phyloP scores from a whole-genome alignment of 768 basidiomycete species.

The Amanita pallidorosea region DNA sequence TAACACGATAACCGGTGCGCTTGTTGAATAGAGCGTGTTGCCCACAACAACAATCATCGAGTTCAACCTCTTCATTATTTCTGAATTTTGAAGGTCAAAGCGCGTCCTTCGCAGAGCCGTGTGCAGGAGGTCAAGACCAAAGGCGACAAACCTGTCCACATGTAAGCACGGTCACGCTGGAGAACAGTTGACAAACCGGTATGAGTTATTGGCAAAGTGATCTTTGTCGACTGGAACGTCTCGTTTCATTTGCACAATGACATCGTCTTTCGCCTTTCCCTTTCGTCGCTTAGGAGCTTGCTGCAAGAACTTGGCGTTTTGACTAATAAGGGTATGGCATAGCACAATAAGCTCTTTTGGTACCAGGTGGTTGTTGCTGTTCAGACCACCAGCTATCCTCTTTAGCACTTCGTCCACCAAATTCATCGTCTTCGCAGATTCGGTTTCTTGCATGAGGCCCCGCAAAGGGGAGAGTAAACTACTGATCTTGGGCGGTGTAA shows the following conservation, averaged over 20 bases:
- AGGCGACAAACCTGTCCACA: conserved; percentile 62
- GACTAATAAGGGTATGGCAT: conserved; percentile 84
- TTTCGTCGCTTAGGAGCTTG: conserved; percentile 33
- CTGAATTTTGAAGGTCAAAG: conserved; percentile 71
- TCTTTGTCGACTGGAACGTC: conserved; percentile 41
- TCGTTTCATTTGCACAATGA: conserved; percentile 73
- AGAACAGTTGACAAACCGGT: conserved; percentile 41
- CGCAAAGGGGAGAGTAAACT: conserved; percentile 69
- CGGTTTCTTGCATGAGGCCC: conserved; percentile 79
- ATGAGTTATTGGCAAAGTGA: conserved; percentile 80
- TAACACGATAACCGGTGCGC: conserved; percentile 59
- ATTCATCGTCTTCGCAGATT: conserved; percentile 66
- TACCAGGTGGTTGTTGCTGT: conserved; percentile 63
- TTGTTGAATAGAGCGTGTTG: conserved; percentile 83
- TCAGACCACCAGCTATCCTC: conserved; percentile 74
- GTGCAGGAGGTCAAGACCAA: conserved; percentile 87
- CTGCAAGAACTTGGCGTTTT: conserved; percentile 81
- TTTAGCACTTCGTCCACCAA: conserved; percentile 84
- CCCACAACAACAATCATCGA: conserved; percentile 82
- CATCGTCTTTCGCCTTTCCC: conserved; percentile 36
- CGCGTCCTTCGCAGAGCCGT: conserved; percentile 78
- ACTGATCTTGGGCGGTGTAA: conserved; percentile 70
- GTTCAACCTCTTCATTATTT: conserved; percentile 75
- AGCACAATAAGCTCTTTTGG: conserved; percentile 67
- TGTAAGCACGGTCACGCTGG: not conserved